Conservation (phyloP, 768 basidiomycete genomes). For the Mycena venus region DNA sequence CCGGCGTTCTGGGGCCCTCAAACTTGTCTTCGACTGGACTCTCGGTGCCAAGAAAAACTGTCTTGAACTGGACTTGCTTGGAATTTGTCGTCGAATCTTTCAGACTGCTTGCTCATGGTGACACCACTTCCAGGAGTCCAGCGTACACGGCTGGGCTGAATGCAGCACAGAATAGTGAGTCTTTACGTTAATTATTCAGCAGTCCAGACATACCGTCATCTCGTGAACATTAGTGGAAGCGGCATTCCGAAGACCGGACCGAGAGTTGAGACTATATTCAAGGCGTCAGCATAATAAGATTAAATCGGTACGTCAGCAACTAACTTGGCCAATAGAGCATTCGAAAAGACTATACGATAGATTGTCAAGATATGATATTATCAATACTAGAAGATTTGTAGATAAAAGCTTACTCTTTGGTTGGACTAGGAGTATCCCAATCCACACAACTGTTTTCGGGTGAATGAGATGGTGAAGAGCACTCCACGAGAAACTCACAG, state of each 20-base stretch:
- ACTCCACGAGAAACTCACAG: not conserved
- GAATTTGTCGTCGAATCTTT: not conserved
- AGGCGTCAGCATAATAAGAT: not conserved
- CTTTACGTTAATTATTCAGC: not conserved
- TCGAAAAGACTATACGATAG: not conserved
- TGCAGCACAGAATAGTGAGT: not conserved
- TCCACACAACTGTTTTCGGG: not conserved
- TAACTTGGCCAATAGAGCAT: constrained; percentile 5
- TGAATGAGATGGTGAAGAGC: not conserved
- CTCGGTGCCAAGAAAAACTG: not conserved
- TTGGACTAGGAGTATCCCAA: constrained; percentile 10
- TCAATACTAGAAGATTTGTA: not conserved
- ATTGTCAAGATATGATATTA: not conserved
- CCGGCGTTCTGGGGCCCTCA: not conserved
- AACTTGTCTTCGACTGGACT: not conserved
- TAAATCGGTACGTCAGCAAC: not conserved
- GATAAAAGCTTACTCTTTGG: not conserved
- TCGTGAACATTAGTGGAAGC: not conserved
- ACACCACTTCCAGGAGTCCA: not conserved
- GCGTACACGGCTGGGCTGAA: not conserved
- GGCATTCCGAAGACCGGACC: not conserved
- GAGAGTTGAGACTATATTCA: constrained; percentile 1
- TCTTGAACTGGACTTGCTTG: not conserved
- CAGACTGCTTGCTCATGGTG: not conserved
- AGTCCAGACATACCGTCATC: not conserved